Evolutionary conservation across 805 yeast genomes (phyloP).

Genomic region (Candida tallmaniae): DNA sequence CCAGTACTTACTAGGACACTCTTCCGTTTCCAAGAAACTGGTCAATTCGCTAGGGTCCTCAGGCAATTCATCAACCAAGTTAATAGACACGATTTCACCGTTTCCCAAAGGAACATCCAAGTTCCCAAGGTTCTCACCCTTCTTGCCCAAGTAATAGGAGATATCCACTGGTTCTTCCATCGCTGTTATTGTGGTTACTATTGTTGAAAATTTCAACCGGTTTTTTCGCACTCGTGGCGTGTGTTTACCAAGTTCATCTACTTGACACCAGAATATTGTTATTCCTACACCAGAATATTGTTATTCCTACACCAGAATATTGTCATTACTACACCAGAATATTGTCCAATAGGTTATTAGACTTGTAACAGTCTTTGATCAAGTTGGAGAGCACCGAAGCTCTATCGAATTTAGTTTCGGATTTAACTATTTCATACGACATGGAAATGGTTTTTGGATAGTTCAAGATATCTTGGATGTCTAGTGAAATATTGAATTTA

Average conservation of each 20-base stretch:
- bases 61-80: constrained; percentile 75
- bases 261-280: no score
- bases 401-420: background rate
- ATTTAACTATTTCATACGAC: background rate
- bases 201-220: background rate
- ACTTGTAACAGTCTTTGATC: constrained; percentile 6
- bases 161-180: constrained; percentile 12
- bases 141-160: constrained; percentile 33
- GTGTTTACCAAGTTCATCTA: no score
- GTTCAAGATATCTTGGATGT: no score
- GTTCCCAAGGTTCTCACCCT: constrained; percentile 23
- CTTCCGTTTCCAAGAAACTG: constrained; percentile 74
- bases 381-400: constrained; percentile 2
- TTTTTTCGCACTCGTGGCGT: background rate
- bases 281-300: no score
- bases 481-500: no score
- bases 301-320: no score
- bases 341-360: constrained; percentile 8
- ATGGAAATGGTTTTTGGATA: no score
- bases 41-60: constrained; percentile 85
- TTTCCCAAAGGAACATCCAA: constrained; percentile 73
- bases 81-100: constrained; percentile 79
- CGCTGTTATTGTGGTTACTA: background rate
- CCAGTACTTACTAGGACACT: constrained; percentile 77
- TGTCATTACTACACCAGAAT: constrained; percentile 1